Evolutionary conservation across 768 basidiomycete species (phyloP), one percentile per base, ranked within the genome.

Genomic region (Basidioascus undulatus): DNA sequence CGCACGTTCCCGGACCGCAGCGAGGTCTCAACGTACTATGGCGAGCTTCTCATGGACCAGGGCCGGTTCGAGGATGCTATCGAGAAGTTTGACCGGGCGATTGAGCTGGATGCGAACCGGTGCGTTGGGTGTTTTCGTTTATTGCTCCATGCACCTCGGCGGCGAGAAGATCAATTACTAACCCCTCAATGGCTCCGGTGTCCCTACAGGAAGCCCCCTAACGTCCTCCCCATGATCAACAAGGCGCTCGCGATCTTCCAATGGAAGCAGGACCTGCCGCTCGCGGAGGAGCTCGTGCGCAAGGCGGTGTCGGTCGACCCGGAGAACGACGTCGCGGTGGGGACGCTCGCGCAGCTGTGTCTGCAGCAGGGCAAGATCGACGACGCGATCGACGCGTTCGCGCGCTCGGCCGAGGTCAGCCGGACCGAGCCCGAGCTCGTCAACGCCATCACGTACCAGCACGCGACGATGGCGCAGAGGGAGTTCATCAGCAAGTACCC

Each of bases 231-330:
- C 0, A 63, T 89, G 33, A 86, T 96, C 40, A 98, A 98, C 72
- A 92, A 89, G 56, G 86, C 87, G n/a, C 74, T 96, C 18, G 78
- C 84, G 0, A 53, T 94, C 36, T 96, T 75, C 68, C 92, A 96
- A 61, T 84, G 78, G 79, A 80, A 82, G 57, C 78, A 89, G 54
- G 83, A 96, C 54, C 67, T 82, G 43, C 65, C 62, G 6, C 71
- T 68, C 1, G 86, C 84, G 1, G 86, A 89, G 57, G 61, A 63
- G 16, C 76, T 83, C 55, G 87, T 84, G 55, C 64, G 73, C 42
- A 79, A 96, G 57, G 92, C 92, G 1, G 65, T 98, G 18, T 62
- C 66, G 37, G 70, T 86, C 41, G 92, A 98, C 58, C 65, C 79
- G 10, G 84, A 86, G 48, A 96, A 89, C 59, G 92, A 98, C 55